These are phyloP conservation scores for Rhodotorula sp. DNA, from an alignment of 1,284 basidiomycete genomes.

Conservation along the genomic window DNA sequence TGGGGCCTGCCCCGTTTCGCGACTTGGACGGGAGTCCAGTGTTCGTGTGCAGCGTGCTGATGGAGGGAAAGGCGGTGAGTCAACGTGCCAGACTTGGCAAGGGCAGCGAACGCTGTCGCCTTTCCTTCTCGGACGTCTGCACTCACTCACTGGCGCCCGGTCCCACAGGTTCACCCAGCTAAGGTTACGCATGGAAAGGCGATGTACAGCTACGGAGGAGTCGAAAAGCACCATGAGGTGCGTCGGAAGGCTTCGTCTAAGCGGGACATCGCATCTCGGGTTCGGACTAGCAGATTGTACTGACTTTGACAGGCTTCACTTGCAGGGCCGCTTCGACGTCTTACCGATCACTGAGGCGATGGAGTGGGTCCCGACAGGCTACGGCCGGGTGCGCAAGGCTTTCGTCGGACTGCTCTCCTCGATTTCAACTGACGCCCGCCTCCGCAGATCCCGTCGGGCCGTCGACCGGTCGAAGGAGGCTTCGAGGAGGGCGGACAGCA, in stretches of 20 bases:
- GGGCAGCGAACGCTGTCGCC: background rate
- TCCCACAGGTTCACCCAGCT: slow-evolving; percentile 22
- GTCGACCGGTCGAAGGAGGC: slow-evolving; percentile 35
- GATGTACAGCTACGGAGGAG: slow-evolving; percentile 21
- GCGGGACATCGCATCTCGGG: background rate
- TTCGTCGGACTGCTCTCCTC: background rate
- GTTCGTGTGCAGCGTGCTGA: slow-evolving; percentile 24
- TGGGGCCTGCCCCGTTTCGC: slow-evolving; percentile 18
- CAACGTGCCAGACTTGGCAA: background rate
- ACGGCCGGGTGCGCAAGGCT: slow-evolving; percentile 14
- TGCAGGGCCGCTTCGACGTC: slow-evolving; percentile 35
- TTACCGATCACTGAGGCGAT: slow-evolving; percentile 33
- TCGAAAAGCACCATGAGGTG: slow-evolving; percentile 24
- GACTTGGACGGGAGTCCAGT: slow-evolving; percentile 20
- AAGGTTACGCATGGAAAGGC: slow-evolving; percentile 15
- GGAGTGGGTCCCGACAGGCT: slow-evolving; percentile 30
- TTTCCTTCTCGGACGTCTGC: no score
- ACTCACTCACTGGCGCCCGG: no score
- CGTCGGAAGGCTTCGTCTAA: background rate
- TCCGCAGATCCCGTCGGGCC: slow-evolving; percentile 30
- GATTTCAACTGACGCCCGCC: no score
- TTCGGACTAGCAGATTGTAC: background rate
- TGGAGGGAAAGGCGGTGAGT: slow-evolving; percentile 13
- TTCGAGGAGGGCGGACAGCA: slow-evolving; percentile 35
- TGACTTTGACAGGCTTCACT: background rate